These are phyloP conservation scores for Isoetes taiwanensis DNA, from an alignment of 75 land plant genomes.

Conservation along the genomic window DNA sequence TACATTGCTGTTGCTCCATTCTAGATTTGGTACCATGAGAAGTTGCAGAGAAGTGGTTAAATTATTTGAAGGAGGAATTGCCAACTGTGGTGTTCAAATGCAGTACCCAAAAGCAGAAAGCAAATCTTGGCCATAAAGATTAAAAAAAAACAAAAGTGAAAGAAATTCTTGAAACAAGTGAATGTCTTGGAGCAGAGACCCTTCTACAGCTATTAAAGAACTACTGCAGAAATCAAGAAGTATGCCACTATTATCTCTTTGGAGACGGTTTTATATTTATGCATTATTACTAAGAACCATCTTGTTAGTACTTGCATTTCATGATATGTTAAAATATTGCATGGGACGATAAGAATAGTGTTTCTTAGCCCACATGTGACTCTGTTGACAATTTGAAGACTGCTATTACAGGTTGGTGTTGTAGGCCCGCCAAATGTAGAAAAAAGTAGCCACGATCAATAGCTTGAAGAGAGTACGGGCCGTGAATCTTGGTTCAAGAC, in stretches of 20 bases:
- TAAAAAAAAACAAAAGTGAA: conserved; percentile 35
- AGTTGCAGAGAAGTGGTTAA: conserved; percentile 88
- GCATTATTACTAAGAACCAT: neutral
- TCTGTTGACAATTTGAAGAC: conserved; percentile 62
- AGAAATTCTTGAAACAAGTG: conserved; percentile 54
- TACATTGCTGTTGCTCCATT: no score
- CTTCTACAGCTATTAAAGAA: conserved; percentile 78
- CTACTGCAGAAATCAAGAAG: conserved; percentile 86
- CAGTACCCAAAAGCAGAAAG: conserved; percentile 77
- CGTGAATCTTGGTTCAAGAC: conserved; percentile 88
- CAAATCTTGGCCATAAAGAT: conserved; percentile 63
- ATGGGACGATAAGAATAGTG: neutral
- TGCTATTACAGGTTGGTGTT: conserved; percentile 82
- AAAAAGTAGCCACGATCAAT: conserved; percentile 90
- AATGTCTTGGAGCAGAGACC: conserved; percentile 94
- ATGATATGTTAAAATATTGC: neutral
- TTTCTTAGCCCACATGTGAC: neutral
- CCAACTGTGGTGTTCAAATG: conserved; percentile 92
- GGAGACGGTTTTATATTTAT: neutral
- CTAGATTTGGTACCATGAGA: conserved; percentile 93
- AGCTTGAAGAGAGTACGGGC: conserved; percentile 82
- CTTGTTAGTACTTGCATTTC: neutral
- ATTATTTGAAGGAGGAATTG: conserved; percentile 81
- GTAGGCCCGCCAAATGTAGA: conserved; percentile 98
- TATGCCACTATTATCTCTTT: conserved; percentile 9